Conservation (phyloP, 2,329 filamentous ascomycete genomes). For the Trichothecium sympodiale region DNA sequence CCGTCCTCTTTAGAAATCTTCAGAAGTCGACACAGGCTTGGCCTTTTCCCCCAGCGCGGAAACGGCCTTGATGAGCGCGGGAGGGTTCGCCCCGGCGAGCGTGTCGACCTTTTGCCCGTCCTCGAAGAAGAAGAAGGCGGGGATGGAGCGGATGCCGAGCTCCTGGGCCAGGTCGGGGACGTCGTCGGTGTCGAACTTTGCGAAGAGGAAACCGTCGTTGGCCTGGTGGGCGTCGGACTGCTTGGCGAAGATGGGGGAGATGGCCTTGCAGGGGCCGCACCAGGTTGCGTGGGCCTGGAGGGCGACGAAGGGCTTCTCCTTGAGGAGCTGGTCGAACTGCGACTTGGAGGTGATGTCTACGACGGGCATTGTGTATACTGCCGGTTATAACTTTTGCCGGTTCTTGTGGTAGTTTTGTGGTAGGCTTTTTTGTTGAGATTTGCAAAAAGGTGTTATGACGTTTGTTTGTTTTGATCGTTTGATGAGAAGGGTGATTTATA, state of each 20-base stretch:
- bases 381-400: no score
- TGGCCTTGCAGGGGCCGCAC: constrained; percentile 51
- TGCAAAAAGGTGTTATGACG: no score
- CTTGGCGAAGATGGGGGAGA: constrained; percentile 41
- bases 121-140: constrained; percentile 50
- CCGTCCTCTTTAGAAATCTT: background rate
- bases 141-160: constrained; percentile 43
- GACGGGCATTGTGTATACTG: constrained; percentile 19
- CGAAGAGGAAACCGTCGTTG: constrained; percentile 36
- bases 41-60: constrained; percentile 14
- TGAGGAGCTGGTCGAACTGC: constrained; percentile 38
- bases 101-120: constrained; percentile 35
- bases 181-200: constrained; percentile 48
- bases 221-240: constrained; percentile 30
- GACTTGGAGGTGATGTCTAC: constrained; percentile 27
- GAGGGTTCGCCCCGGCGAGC: constrained; percentile 27
- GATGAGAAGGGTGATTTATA: no score
- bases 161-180: constrained; percentile 36
- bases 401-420: constrained; percentile 4
- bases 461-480: no score
- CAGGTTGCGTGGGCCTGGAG: constrained; percentile 49
- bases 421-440: constrained; percentile 6
- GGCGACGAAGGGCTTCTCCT: constrained; percentile 36
- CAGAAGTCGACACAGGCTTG: background rate
- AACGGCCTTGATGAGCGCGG: constrained; percentile 18